Evolutionary conservation across 139 green algal species (phyloP).

Genomic region (Desmodesmus armatus): DNA sequence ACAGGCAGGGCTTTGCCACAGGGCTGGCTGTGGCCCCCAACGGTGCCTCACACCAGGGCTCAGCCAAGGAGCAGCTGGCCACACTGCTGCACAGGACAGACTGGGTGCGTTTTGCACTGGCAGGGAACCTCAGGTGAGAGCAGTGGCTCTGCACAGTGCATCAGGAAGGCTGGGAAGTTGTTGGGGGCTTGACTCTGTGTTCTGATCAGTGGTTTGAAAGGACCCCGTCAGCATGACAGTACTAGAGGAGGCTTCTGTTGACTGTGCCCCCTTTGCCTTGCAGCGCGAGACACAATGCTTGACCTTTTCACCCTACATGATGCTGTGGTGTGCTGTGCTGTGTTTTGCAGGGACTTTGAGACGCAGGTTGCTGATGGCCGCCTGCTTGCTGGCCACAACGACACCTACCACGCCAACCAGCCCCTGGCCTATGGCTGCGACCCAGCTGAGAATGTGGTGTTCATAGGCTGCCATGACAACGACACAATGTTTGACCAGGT

Average conservation of each 20-base stretch:
- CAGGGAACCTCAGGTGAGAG: conserved; percentile 75
- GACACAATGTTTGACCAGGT: conserved; percentile 89
- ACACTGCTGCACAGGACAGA: conserved; percentile 71
- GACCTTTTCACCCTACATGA: neutral
- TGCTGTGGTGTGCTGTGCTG: neutral
- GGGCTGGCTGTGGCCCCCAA: conserved; percentile 75
- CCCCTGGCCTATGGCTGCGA: conserved; percentile 70
- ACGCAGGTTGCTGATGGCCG: conserved; percentile 38
- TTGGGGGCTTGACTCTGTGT: no score
- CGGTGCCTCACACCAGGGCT: conserved; percentile 41
- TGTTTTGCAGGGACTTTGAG: conserved; percentile 27
- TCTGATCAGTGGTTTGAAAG: no score
- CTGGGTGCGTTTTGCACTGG: conserved; percentile 70
- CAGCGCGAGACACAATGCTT: no score
- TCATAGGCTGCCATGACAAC: conserved; percentile 92
- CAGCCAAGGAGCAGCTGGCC: conserved; percentile 48
- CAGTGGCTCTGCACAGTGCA: no score
- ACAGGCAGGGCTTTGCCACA: conserved; percentile 80
- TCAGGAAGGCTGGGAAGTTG: no score
- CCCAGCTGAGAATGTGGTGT: conserved; percentile 85
- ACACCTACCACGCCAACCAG: conserved; percentile 48
- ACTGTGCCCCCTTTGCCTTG: no score
- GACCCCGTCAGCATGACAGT: no score
- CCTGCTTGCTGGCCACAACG: conserved; percentile 32
- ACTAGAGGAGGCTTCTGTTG: neutral